A percentile compares a stretch with the other conserved stretches of the same genome.
phyloP scores from a whole-genome alignment of 208 protist species.

The Trypanosoma mega region DNA sequence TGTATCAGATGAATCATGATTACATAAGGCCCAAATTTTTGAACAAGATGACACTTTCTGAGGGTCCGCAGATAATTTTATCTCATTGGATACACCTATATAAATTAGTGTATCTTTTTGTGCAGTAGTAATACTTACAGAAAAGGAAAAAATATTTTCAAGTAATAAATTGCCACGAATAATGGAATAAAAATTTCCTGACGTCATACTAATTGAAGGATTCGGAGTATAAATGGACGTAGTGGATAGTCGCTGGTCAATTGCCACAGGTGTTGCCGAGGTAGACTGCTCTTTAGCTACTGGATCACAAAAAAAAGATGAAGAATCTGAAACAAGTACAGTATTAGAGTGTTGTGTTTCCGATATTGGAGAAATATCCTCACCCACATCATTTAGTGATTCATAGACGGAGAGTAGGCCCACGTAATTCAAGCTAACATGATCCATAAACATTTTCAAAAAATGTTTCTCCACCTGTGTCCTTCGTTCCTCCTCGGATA shows the following conservation, averaged over 20 bases:
- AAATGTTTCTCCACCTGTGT: slow-evolving; percentile 50
- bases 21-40: slow-evolving; percentile 84
- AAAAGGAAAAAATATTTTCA: slow-evolving; percentile 53
- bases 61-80: slow-evolving; percentile 39
- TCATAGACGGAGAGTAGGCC: slow-evolving; percentile 26
- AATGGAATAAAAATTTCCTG: slow-evolving; percentile 38
- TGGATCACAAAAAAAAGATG: slow-evolving; percentile 17
- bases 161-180: slow-evolving; percentile 64
- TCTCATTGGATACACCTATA: slow-evolving; percentile 76
- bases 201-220: slow-evolving; percentile 73
- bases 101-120: slow-evolving; percentile 59
- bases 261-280: slow-evolving; percentile 32
- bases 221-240: slow-evolving; percentile 65
- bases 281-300: slow-evolving; percentile 9
- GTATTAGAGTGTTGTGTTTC: too few relatives aligned
- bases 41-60: slow-evolving; percentile 63
- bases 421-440: slow-evolving; percentile 46
- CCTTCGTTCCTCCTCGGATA: slow-evolving; percentile 51
- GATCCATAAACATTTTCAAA: slow-evolving; percentile 28
- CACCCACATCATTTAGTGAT: background rate
- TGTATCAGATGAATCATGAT: slow-evolving; percentile 53
- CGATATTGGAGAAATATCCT: too few relatives aligned
- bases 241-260: slow-evolving; percentile 67
- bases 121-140: slow-evolving; percentile 59
- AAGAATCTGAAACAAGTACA: slow-evolving; percentile 11